Percentiles rank a stretch among this genome's conserved stretches.
phyloP scores from a whole-genome alignment of 345 rosid genomes.

The Carallia pectinifolia region DNA sequence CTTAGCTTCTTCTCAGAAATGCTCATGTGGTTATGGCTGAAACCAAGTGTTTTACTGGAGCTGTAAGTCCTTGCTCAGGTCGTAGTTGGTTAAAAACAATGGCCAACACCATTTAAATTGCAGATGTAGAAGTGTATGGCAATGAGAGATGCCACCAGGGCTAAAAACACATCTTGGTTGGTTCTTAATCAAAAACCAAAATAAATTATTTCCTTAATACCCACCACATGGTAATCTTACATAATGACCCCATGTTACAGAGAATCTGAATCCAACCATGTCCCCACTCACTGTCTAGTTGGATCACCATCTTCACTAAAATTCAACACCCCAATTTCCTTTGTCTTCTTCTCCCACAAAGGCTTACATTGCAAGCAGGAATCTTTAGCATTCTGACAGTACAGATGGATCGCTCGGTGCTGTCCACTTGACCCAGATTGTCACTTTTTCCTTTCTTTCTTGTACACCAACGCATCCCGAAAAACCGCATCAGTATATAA shows the following conservation, averaged over 20 bases:
- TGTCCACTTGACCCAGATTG: constrained; percentile 52
- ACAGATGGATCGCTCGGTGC: constrained; percentile 50
- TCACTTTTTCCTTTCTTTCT: not conserved
- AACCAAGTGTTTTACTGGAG: not conserved
- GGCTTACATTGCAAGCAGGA: constrained; percentile 29
- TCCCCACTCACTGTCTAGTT: constrained; percentile 38
- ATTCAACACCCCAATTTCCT: constrained; percentile 33
- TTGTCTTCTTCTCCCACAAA: constrained; percentile 51
- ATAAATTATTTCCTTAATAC: constrained; percentile 10
- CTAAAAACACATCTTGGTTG: constrained; percentile 5
- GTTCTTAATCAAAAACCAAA: constrained; percentile 9
- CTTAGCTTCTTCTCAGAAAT: no score
- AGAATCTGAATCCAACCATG: constrained; percentile 41
- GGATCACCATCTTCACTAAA: constrained; percentile 37
- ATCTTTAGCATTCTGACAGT: constrained; percentile 48
- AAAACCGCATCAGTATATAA: constrained; percentile 7
- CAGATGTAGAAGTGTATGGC: constrained; percentile 36
- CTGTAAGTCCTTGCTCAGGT: not conserved
- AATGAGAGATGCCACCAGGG: constrained; percentile 31
- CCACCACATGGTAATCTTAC: constrained; percentile 43
- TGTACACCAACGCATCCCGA: not conserved
- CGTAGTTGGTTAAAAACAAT: not conserved
- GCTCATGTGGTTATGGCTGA: not conserved
- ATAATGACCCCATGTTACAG: constrained; percentile 33
- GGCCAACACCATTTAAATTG: constrained; percentile 6